Evolutionary conservation across 768 basidiomycete species (phyloP), one percentile per base, ranked within the genome.

Genomic region (Tephrocybe rancida): DNA sequence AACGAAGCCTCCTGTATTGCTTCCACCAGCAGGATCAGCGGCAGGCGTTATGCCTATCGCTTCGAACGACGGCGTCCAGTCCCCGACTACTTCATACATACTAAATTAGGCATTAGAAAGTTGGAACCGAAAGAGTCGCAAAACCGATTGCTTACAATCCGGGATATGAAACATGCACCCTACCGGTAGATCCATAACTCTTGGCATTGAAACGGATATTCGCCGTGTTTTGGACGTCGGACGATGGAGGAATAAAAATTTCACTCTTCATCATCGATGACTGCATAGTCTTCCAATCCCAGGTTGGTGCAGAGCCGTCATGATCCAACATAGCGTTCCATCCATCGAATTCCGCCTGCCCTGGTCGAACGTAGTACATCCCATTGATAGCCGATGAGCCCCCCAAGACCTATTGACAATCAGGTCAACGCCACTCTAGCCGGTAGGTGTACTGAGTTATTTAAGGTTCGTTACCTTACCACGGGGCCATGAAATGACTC

Each of bases 301-400:
- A 81, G 25, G 67, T 58, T 10, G 59, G 64, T 10, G 61, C 59
- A 41, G 61, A 65, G 47, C 65, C 67, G 25, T 68, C 56, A 21
- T 72, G 60, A 57, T 64, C 61, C 58, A 78, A 67, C 44, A 82
- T 60, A 11, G 59, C 35, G 1, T 69, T 59, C 74, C 75, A 78
- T 8, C 74, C 67, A 57, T 81, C 71, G 44, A 81, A 64, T 61
- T 82, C 81, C 29, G 72, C 50, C 48, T 71, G 58, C 22, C 79
- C 74, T 6, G 84, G 83, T 9, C 83, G 77, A 44, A 85, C 76
- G 57, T 80, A 71, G 70, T 85, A 88, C 75, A 88, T 76, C 44
- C 84, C 86, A 66, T 90, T 90, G 48, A 88, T 74, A 8, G 87
- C 85, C 26, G 84, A 77, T 0, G 82, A 85, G 5, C 88, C 87